These are phyloP conservation scores for Diplogelasinospora grovesii DNA, from an alignment of 495 filamentous ascomycete genomes.

Conservation along the genomic window DNA sequence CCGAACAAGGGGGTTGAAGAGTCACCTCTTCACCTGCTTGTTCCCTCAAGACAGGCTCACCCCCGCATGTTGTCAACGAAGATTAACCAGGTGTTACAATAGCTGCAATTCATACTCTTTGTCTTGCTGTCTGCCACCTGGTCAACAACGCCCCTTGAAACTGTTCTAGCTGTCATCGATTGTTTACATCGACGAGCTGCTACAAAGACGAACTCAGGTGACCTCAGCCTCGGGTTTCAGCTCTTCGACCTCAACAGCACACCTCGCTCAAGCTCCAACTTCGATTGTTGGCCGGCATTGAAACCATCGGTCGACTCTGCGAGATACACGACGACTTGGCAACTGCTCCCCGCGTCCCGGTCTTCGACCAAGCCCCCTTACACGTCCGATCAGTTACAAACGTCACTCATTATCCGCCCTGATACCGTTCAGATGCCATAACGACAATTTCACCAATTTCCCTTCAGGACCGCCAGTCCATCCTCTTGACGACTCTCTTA, in stretches of 20 bases:
- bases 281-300: too few relatives aligned
- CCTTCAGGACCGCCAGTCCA: slow-evolving; percentile 45
- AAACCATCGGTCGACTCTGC: too few relatives aligned
- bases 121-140: slow-evolving; percentile 31
- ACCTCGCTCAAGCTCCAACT: too few relatives aligned
- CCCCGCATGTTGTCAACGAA: slow-evolving; percentile 38
- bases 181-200: too few relatives aligned
- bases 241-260: too few relatives aligned
- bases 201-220: too few relatives aligned
- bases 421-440: slow-evolving; percentile 60
- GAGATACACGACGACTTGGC: slow-evolving; percentile 4
- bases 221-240: too few relatives aligned
- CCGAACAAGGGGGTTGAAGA: slow-evolving; percentile 39
- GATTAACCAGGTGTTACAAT: slow-evolving; percentile 32
- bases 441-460: slow-evolving; percentile 50
- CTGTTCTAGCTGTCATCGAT: too few relatives aligned
- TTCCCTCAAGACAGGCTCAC: slow-evolving; percentile 26
- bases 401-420: slow-evolving; percentile 35
- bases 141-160: too few relatives aligned
- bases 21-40: slow-evolving; percentile 42
- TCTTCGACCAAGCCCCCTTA: neutral
- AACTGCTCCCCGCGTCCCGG: slow-evolving; percentile 1
- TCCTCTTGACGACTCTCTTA: slow-evolving; percentile 39
- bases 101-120: slow-evolving; percentile 20
- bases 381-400: slow-evolving; percentile 21